Base-by-base conservation (phyloP, 768 basidiomycete species). In the Amanita rubescens region DNA sequence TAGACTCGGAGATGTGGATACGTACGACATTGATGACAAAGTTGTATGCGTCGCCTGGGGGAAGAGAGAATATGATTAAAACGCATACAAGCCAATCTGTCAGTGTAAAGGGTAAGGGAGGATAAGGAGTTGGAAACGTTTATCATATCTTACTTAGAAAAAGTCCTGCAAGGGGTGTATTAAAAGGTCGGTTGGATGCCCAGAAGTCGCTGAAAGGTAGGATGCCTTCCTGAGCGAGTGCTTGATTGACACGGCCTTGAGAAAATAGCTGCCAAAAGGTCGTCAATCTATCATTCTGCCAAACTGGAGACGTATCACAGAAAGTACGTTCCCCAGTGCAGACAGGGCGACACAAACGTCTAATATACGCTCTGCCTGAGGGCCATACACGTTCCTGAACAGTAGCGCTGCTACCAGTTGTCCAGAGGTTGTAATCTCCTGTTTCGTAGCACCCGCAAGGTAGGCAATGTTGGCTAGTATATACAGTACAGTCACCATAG, bases 51-150 rank as follows among this genome's bases (percentile, higher is more conserved):
- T 42, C 41, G 5, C 41, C 41, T 5, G 41, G 2, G 11, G 41
- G 41, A 2, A 42, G 20, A 20, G 20, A n/a, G 12, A 42, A 22
- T 10, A 83, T 67, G 37, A 80, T 72, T 63, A 88, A 83, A 51
- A 75, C 73, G 62, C 82, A 87, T 0, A 83, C 82, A 56, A 86
- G 84, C 7, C 85, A 84, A 0, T 83, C 75, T 0, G 85, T 85
- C n/a, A n/a, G n/a, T 0, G 72, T 64, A 11, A 64, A 64, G 51
- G 73, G 67, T 19, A 74, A 68, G 38, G 73, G 63, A 33, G 71
- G 63, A 19, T 9, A 44, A 19, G 20, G 12, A 10, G 19, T 22
- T 22, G 41, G 7, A 34, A 30, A 17, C 11, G 43, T n/a, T n/a
- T n/a, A n/a, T n/a, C n/a, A n/a, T n/a, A 17, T 67, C 52, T 67